Base-by-base conservation (phyloP, 805 yeast species). In the Lipomyces sp. region DNA sequence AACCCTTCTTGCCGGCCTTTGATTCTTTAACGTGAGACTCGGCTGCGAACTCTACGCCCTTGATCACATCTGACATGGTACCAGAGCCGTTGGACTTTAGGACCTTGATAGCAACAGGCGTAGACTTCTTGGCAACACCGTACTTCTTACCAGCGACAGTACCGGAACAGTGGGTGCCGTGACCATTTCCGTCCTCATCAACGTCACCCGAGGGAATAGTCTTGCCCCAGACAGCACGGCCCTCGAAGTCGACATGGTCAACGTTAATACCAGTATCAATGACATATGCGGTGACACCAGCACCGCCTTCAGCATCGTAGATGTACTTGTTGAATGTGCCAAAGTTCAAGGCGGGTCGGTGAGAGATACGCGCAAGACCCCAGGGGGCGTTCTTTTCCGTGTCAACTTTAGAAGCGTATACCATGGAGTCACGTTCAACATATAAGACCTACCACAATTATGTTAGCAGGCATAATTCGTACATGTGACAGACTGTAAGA, bases 351-450 rank as follows among this genome's bases (percentile, higher is more conserved):
- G 86, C 83, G 64, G 83, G 81, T 74, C 90, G 85, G 80, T 86
- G 89, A 54, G 89, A 85, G 65, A 87, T 81, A 76, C 91, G 83
- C 62, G 91, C 90, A 71, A 87, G 83, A 73, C 90, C 91, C 91
- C 91, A 87, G 55, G 91, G 90, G 65, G 90, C 88, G 75, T 83
- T 85, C 79, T 87, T 87, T 70, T 79, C 78, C 57, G 83, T 83
- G 59, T 80, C 78, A 32, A 65, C 84, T 74, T 81, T 84, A 66
- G 78, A 73, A 66, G 87, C 84, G 65, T 65, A 73, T 64, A 87
- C 90, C 67, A 81, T 76, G 29, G 73, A 71, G 63, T 87, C 90
- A 69, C 80, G 80, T 80, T 87, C 91, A 69, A 87, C 88, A 75
- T 84, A 86, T 60, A 85, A 85, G 55, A 91, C 70, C 71, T 51